Conservation (phyloP, 257 asterid genomes). For the Striga asiatica region DNA sequence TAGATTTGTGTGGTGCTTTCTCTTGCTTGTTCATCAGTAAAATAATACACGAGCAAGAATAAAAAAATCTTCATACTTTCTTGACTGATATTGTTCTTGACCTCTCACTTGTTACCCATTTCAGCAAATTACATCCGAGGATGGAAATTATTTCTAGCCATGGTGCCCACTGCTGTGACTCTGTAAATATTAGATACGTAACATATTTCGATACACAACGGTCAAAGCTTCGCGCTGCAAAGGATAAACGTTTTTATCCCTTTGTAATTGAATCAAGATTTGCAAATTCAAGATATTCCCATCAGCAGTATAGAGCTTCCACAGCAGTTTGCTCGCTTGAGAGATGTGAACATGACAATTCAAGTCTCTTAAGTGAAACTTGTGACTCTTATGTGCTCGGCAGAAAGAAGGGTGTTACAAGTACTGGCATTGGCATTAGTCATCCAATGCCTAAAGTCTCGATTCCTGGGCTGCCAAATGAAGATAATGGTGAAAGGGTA, state of each 20-base stretch:
- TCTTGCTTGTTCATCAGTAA: too few species aligned
- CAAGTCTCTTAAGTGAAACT: slow-evolving; percentile 34
- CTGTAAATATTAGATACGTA: slow-evolving; percentile 28
- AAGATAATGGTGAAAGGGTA: slow-evolving; percentile 32
- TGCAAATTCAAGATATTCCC: slow-evolving; percentile 18
- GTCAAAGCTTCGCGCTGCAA: slow-evolving; percentile 21
- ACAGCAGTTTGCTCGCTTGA: slow-evolving; percentile 24
- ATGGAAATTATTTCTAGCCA: slow-evolving; percentile 60
- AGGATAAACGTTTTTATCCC: slow-evolving; percentile 19
- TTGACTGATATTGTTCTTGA: not conserved
- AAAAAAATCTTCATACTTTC: not conserved
- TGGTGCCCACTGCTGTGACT: slow-evolving; percentile 23
- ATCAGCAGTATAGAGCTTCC: slow-evolving; percentile 15
- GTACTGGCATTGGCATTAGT: slow-evolving; percentile 23
- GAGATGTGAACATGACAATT: slow-evolving; percentile 22
- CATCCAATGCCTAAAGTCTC: slow-evolving; percentile 46
- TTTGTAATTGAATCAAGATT: slow-evolving; percentile 15
- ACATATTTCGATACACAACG: too few species aligned
- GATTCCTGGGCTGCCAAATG: slow-evolving; percentile 71
- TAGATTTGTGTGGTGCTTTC: too few species aligned
- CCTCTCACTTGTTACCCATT: slow-evolving; percentile 19
- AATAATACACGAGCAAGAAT: too few species aligned
- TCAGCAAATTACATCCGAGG: slow-evolving; percentile 22
- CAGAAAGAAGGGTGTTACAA: slow-evolving; percentile 29
- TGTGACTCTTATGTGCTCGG: slow-evolving; percentile 33